A percentile compares a stretch with the other conserved stretches of the same genome.
Evolutionary conservation across 805 yeast genomes (phyloP).

Genomic region (Saccharomycopsis sp.): DNA sequence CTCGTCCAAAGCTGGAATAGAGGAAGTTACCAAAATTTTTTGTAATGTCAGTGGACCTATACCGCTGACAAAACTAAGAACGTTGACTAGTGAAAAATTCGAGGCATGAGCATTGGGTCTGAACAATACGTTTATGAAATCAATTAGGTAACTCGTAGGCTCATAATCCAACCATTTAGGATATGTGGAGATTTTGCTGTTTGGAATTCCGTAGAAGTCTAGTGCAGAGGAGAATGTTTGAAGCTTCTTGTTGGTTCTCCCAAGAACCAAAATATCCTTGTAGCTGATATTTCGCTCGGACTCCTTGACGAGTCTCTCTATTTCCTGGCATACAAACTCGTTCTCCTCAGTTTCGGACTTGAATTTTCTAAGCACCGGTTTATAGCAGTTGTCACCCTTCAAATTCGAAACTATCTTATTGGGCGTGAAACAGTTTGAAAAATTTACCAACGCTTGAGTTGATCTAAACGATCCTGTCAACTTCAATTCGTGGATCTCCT

Average conservation of each 20-base stretch:
- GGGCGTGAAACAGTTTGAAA: slow-evolving; percentile 30
- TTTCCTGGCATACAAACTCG: slow-evolving; percentile 40
- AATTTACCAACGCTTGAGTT: slow-evolving; percentile 47
- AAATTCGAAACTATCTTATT: slow-evolving; percentile 21
- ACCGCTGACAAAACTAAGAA: neutral
- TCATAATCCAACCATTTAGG: slow-evolving; percentile 47
- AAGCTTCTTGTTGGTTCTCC: slow-evolving; percentile 46
- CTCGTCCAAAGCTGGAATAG: no score
- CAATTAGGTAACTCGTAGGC: slow-evolving; percentile 37
- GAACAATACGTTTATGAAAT: slow-evolving; percentile 38
- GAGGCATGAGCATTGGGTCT: slow-evolving; percentile 13
- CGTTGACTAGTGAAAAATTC: neutral
- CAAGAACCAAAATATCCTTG: slow-evolving; percentile 46
- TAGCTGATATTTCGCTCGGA: slow-evolving; percentile 38
- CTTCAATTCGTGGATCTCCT: slow-evolving; percentile 21
- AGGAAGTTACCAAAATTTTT: neutral
- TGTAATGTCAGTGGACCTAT: slow-evolving; percentile 25
- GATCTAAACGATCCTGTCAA: slow-evolving; percentile 53
- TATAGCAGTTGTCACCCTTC: slow-evolving; percentile 22
- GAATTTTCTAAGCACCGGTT: slow-evolving; percentile 26
- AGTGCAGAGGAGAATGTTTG: slow-evolving; percentile 34
- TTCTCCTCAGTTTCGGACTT: slow-evolving; percentile 32
- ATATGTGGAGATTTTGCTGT: slow-evolving; percentile 37
- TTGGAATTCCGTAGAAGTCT: slow-evolving; percentile 35
- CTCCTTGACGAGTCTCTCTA: slow-evolving; percentile 33